Evolutionary conservation across 805 yeast species (phyloP).

Genomic region (Cyberlindnera xylosilytica): DNA sequence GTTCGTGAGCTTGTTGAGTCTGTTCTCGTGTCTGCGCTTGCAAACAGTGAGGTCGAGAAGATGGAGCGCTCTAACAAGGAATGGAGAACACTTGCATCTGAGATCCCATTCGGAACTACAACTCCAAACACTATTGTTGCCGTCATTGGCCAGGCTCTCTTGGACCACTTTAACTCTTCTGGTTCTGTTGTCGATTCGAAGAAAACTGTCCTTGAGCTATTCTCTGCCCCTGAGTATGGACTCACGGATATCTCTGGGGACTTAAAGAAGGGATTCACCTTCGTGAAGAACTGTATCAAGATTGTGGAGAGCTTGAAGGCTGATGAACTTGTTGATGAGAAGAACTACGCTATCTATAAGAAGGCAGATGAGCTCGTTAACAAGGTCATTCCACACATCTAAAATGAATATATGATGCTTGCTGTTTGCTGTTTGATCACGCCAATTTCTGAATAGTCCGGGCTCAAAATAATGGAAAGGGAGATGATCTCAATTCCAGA

Average conservation of each 20-base stretch:
- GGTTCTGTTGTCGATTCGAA: slow-evolving; percentile 1
- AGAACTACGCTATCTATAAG: slow-evolving; percentile 4
- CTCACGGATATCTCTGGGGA: slow-evolving; percentile 8
- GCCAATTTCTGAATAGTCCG: no score
- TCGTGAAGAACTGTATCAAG: slow-evolving; percentile 11
- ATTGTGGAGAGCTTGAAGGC: slow-evolving; percentile 9
- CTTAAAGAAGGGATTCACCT: slow-evolving; percentile 10
- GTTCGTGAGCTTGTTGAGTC: slow-evolving; percentile 55
- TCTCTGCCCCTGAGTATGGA: neutral
- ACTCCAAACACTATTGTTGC: slow-evolving; percentile 65
- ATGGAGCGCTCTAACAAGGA: slow-evolving; percentile 39
- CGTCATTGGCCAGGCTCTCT: slow-evolving; percentile 46
- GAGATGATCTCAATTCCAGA: no score
- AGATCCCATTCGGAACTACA: slow-evolving; percentile 57
- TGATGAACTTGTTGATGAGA: slow-evolving; percentile 6
- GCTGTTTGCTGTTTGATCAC: no score
- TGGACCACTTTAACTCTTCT: slow-evolving; percentile 16
- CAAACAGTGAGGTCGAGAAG: slow-evolving; percentile 59
- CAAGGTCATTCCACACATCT: slow-evolving; percentile 5
- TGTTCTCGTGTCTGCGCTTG: slow-evolving; percentile 46
- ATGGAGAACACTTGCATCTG: slow-evolving; percentile 57
- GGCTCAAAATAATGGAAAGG: no score
- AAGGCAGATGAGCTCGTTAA: slow-evolving; percentile 5
- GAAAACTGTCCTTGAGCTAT: slow-evolving; percentile 4
- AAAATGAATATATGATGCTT: no score